These are phyloP conservation scores for Gossypium raimondii DNA, from an alignment of 345 rosid species.

Conservation along the genomic window DNA sequence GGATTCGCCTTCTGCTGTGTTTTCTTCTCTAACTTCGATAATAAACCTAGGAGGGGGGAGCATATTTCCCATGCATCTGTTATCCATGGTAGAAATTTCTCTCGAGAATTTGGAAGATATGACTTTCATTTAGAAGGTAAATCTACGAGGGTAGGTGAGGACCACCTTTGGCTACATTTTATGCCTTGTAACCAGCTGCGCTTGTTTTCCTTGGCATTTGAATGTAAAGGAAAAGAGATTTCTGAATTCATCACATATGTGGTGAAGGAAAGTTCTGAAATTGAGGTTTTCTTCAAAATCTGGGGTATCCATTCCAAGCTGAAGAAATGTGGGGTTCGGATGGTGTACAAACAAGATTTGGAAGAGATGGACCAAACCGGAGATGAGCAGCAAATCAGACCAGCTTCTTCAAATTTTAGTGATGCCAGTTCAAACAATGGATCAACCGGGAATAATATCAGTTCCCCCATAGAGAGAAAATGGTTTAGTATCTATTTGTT, in stretches of 20 bases:
- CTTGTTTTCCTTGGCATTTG: background rate
- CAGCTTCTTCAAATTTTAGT: background rate
- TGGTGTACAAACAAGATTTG: background rate
- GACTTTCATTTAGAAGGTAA: background rate
- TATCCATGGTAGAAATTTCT: background rate
- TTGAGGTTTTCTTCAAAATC: background rate
- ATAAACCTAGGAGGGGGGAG: background rate
- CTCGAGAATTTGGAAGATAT: fast-evolving
- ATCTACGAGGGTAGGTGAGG: background rate
- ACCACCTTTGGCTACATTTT: background rate
- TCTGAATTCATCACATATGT: background rate
- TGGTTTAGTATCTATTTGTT: background rate
- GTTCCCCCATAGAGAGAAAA: background rate
- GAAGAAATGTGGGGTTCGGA: background rate
- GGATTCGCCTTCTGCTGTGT: constrained; percentile 5
- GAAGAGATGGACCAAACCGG: background rate
- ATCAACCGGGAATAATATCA: background rate
- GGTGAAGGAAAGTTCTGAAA: background rate
- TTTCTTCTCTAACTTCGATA: background rate
- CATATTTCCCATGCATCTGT: fast-evolving
- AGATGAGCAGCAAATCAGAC: background rate
- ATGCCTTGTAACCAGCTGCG: background rate
- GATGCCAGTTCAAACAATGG: background rate
- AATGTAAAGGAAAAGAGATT: background rate
- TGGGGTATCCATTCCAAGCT: background rate